Evolutionary conservation across 1,284 basidiomycete species (phyloP), one percentile per base, ranked within the genome.

Genomic region (Ceratobasidium sp.): DNA sequence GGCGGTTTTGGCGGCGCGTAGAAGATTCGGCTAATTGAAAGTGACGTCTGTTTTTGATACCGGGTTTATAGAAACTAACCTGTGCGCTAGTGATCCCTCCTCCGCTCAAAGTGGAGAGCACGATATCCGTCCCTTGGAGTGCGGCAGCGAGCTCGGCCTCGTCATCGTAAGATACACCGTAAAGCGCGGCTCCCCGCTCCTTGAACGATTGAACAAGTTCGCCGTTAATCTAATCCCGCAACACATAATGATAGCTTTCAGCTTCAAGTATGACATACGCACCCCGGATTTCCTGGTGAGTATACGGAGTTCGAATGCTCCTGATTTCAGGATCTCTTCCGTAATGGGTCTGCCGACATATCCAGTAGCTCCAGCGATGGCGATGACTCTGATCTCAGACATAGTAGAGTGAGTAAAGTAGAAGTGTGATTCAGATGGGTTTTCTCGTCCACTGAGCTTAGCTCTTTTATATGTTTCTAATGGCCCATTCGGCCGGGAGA

Each of bases 311-410:
- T 79, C 53, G 23, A 79, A 68, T 15, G 12, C 40, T 56, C 42
- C 26, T 13, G 66, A 44, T 42, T 75, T 67, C 15, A 79, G 64
- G 13, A 79, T 46, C 28, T 75, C 71, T 7, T 79, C 71, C 9
- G 69, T 44, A 26, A 79, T 39, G 9, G 63, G 71, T 55, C 39
- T 76, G 44, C 78, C 78, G 66, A 79, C 78, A 51, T 75, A 75
- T 39, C 78, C 78, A n/a, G 40, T 60, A 15, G 78, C 78, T 51
- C 78, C 78, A n/a, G 78, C 78, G 55, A 79, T 53, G 12, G 72
- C 72, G 44, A 79, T 61, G n/a, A 63, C 56, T 58, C 73, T 79
- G 71, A 51, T 55, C 15, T 55, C 71, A 53, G 78, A 79, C 78
- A 79, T 79, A 66, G n/a, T 69, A n/a, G 3, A 26, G 15, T 23